Conservation (phyloP, 2,329 filamentous ascomycete genomes). For the Hortaea werneckii region DNA sequence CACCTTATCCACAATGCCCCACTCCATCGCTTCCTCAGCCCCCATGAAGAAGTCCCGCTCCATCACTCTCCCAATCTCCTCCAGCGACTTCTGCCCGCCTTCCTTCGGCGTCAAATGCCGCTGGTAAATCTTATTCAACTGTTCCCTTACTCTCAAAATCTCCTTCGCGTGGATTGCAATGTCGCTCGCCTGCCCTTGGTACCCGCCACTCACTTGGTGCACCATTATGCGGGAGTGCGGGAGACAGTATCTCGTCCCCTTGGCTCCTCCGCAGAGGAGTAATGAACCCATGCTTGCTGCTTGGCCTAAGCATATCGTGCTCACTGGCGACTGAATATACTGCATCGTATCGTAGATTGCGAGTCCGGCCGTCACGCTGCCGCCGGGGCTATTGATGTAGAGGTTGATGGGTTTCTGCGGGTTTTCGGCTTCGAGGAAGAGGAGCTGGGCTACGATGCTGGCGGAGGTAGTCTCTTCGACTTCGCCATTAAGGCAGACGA, state of each 20-base stretch:
- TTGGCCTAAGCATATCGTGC: slow-evolving; percentile 88
- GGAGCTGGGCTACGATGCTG: slow-evolving; percentile 88
- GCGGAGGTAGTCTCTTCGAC: slow-evolving; percentile 86
- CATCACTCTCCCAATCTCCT: slow-evolving; percentile 90
- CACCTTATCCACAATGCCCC: slow-evolving; percentile 89
- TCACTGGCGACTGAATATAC: slow-evolving; percentile 87
- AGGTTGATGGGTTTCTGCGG: slow-evolving; percentile 91
- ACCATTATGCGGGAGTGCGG: slow-evolving; percentile 97
- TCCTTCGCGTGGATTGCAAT: slow-evolving; percentile 97
- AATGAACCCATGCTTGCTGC: slow-evolving; percentile 93
- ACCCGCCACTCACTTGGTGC: slow-evolving; percentile 80
- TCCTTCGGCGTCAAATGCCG: slow-evolving; percentile 68
- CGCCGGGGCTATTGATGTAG: slow-evolving; percentile 95
- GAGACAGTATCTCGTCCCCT: slow-evolving; percentile 76
- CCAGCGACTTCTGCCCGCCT: slow-evolving; percentile 60
- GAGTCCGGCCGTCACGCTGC: slow-evolving; percentile 71
- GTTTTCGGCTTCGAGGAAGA: slow-evolving; percentile 95
- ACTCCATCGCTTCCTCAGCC: slow-evolving; percentile 74
- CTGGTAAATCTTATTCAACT: slow-evolving; percentile 84
- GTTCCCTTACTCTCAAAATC: slow-evolving; percentile 74
- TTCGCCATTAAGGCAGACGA: slow-evolving; percentile 83
- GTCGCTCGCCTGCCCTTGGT: slow-evolving; percentile 59
- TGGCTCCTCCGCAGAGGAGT: slow-evolving; percentile 73
- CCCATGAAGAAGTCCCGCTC: slow-evolving; percentile 92
- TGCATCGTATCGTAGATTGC: slow-evolving; percentile 99